Conservation (phyloP, 345 rosid species). For the Citrus sp. region DNA sequence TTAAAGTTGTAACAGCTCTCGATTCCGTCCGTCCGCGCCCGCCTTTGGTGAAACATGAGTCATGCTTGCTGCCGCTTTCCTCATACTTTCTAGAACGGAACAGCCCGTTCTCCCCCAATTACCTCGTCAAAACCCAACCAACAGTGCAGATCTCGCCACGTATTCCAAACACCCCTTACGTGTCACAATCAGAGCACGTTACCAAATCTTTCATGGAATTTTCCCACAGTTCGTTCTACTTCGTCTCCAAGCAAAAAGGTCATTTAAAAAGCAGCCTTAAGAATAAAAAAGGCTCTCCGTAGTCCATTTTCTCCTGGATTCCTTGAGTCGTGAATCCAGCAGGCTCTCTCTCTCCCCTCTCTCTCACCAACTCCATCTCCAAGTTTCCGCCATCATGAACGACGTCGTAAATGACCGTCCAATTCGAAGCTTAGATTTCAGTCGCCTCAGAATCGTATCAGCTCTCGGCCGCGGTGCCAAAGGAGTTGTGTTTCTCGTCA, state of each 20-base stretch:
- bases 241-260: not conserved
- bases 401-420: not conserved
- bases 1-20: too few species aligned
- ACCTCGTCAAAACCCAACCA: not conserved
- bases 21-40: too few species aligned
- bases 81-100: too few species aligned
- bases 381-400: constrained; percentile 1
- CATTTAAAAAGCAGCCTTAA: too few species aligned
- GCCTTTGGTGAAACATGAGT: too few species aligned
- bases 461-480: constrained; percentile 87
- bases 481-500: constrained; percentile 76
- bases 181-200: not conserved
- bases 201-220: not conserved
- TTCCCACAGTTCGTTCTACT: not conserved
- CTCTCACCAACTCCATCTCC: not conserved
- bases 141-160: constrained; percentile 26
- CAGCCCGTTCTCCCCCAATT: too few species aligned
- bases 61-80: too few species aligned
- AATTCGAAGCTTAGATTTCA: constrained; percentile 37
- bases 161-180: constrained; percentile 7
- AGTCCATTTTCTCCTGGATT: not conserved
- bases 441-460: constrained; percentile 42
- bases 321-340: not conserved
- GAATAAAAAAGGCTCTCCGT: not conserved
- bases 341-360: too few species aligned